Evolutionary conservation across 306 rosid species (phyloP).

Genomic region (Gastrolobium villosum): DNA sequence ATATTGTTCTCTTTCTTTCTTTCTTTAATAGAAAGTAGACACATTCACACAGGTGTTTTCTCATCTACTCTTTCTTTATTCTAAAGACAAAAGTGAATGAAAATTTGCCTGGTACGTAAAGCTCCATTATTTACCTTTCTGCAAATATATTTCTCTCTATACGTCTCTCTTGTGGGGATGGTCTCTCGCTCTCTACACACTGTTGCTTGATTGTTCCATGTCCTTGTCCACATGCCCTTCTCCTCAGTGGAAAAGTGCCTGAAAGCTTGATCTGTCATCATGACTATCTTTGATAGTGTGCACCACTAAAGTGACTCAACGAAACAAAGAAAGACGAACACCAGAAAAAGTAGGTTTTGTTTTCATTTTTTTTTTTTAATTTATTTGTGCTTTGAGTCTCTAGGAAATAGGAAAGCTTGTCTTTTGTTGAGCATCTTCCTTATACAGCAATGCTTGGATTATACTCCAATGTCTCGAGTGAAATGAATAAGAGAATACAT

Average conservation of each 20-base stretch:
- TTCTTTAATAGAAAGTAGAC: not conserved
- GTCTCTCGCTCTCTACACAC: not conserved
- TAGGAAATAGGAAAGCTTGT: not conserved
- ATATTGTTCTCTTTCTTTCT: not conserved
- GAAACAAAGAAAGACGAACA: not conserved
- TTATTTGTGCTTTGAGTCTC: not conserved
- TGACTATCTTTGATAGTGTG: slow-evolving; percentile 36
- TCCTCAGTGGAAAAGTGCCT: slow-evolving; percentile 29
- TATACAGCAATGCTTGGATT: not conserved
- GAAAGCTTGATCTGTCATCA: slow-evolving; percentile 28
- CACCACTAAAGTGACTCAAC: slow-evolving; percentile 17
- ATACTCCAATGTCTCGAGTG: slow-evolving; percentile 15
- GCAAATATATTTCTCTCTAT: not conserved
- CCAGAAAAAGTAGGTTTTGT: slow-evolving; percentile 1
- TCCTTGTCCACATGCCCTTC: slow-evolving; percentile 28
- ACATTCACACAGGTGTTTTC: not conserved
- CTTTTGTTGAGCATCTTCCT: not conserved
- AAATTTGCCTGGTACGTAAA: slow-evolving; percentile 26
- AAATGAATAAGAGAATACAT: not conserved
- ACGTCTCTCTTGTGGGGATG: not conserved
- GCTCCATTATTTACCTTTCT: slow-evolving; percentile 30
- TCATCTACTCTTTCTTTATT: slow-evolving; percentile 11
- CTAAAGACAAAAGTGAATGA: not conserved
- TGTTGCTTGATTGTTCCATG: slow-evolving; percentile 26
- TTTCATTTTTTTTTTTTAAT: not conserved